A percentile compares a stretch with the other conserved stretches of the same genome.
These are phyloP conservation scores for Epichloe amarillans DNA, from an alignment of 2,329 filamentous ascomycete genomes.

Conservation along the genomic window DNA sequence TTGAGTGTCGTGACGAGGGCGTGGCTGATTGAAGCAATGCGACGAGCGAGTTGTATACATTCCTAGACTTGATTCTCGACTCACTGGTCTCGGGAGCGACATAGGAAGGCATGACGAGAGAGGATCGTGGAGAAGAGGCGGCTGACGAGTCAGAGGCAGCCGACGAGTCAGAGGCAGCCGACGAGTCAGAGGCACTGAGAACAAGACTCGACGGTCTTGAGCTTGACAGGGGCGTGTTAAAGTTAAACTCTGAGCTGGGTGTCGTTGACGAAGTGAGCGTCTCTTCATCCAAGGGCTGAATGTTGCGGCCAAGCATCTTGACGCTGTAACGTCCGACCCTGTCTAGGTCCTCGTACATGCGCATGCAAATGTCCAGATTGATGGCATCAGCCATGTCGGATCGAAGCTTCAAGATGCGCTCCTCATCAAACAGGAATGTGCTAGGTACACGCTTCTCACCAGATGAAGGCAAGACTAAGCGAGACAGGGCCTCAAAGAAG, in stretches of 20 bases:
- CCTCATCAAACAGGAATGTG: conserved; percentile 53
- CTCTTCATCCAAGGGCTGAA: conserved; percentile 18
- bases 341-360: conserved; percentile 40
- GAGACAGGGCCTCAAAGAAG: conserved; percentile 46
- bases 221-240: conserved; percentile 29
- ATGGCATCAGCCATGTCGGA: conserved; percentile 48
- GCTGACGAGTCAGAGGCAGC: conserved; percentile 35
- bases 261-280: conserved; percentile 9
- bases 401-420: conserved; percentile 46
- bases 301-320: conserved; percentile 7
- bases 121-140: conserved; percentile 38
- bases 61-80: conserved; percentile 29
- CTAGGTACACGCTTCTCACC: conserved; percentile 35
- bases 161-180: conserved; percentile 35
- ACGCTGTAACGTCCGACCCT: conserved; percentile 26
- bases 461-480: conserved; percentile 41
- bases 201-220: conserved; percentile 39
- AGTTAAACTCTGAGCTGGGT: conserved; percentile 29
- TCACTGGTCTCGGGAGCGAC: conserved; percentile 25
- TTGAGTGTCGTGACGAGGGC: conserved; percentile 25
- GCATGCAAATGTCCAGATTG: conserved; percentile 52
- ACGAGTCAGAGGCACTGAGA: conserved; percentile 37
- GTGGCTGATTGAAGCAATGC: conserved; percentile 40
- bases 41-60: conserved; percentile 39
- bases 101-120: conserved; percentile 25